Conservation (phyloP, 495 filamentous ascomycete species). For the Thozetella sp. region DNA sequence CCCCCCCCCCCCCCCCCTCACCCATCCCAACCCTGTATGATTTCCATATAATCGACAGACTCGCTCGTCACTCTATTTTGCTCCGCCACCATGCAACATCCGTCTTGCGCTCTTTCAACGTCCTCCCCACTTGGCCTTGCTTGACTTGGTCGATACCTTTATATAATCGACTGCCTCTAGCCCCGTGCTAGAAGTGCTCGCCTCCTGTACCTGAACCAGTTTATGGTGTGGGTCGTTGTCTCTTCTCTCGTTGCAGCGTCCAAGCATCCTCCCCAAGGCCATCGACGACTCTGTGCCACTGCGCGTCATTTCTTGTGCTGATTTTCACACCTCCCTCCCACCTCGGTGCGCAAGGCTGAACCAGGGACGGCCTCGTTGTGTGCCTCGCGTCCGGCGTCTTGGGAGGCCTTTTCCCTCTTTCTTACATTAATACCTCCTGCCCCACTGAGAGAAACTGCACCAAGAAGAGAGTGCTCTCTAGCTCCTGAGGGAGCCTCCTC, state of each 20-base stretch:
- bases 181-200: not conserved
- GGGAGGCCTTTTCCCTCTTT: not conserved
- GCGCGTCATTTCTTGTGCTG: not conserved
- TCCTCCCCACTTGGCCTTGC: not conserved
- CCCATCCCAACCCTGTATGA: not conserved
- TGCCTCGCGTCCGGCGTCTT: not conserved
- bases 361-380: not conserved
- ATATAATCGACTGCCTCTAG: not conserved
- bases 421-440: not conserved
- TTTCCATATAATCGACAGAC: not conserved
- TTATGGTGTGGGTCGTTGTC: not conserved
- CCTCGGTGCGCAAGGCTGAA: not conserved
- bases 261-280: not conserved
- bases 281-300: not conserved
- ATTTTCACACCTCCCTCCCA: not conserved
- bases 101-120: not conserved
- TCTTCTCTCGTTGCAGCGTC: not conserved
- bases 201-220: not conserved
- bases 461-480: too few species aligned
- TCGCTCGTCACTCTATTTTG: not conserved
- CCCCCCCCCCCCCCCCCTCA: not conserved
- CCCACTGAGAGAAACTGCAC: not conserved
- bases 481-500: not conserved
- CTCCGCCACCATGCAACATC: not conserved
- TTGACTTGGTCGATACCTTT: not conserved